A percentile compares a stretch with the other conserved stretches of the same genome.
Evolutionary conservation across 2,329 filamentous ascomycete species (phyloP).

Genomic region (Macrophomina tecta): DNA sequence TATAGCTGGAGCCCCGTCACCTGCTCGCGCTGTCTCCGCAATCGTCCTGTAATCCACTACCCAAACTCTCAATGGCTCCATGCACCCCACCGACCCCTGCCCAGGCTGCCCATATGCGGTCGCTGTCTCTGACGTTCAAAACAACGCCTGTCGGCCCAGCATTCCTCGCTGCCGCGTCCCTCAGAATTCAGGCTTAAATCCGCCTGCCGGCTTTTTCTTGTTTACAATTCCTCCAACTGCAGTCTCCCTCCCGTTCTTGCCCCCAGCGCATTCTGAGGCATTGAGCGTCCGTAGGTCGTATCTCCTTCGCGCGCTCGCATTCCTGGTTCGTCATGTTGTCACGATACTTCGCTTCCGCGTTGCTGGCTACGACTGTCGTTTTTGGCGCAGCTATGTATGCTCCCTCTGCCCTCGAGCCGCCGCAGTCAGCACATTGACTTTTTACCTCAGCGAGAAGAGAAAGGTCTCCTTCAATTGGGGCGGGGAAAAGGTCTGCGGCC

Average conservation of each 20-base stretch:
- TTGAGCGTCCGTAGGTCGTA: background rate
- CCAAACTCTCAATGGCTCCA: background rate
- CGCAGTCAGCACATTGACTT: background rate
- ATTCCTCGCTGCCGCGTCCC: background rate
- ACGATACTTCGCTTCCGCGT: constrained; percentile 14
- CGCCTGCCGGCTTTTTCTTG: background rate
- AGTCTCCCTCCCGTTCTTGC: background rate
- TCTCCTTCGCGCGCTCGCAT: background rate
- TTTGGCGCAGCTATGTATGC: constrained; percentile 20
- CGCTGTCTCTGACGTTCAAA: constrained; percentile 2
- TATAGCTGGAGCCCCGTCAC: constrained; percentile 1
- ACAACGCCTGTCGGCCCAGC: constrained; percentile 7
- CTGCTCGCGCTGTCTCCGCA: constrained; percentile 2
- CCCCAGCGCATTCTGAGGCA: background rate
- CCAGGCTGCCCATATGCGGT: background rate
- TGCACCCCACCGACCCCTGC: constrained; percentile 12
- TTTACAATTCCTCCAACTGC: background rate
- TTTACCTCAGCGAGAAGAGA: constrained; percentile 36
- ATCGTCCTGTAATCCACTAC: background rate
- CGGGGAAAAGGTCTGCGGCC: constrained; percentile 55
- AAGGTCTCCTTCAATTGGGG: constrained; percentile 55
- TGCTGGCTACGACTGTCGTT: constrained; percentile 11
- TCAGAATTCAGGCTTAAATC: constrained; percentile 1
- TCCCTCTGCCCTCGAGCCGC: too few relatives aligned
- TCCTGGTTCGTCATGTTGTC: constrained; percentile 14